Evolutionary conservation across 2,329 filamentous ascomycete species (phyloP), one percentile per base, ranked within the genome.

Genomic region (Madurella mycetomatis): DNA sequence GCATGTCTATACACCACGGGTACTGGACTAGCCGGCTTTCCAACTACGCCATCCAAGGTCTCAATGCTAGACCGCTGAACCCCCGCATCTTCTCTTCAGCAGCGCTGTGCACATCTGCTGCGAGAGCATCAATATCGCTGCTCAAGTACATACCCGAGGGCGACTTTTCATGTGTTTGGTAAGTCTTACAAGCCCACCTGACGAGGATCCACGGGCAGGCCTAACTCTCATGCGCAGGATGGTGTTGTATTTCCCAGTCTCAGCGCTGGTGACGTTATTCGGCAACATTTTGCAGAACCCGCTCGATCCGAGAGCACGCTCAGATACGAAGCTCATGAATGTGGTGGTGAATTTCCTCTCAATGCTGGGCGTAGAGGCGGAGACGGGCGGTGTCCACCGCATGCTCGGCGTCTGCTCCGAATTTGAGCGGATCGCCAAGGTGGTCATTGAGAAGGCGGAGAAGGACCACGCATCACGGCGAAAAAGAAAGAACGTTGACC

Each of bases 251-350:
- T 99, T 96, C 72, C 94, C 94, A 0, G 92, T 99, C 9, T 95
- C 94, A 0, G 89, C 94, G 1, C 81, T 97, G 4, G 91, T 99
- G 43, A 97, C 94, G 0, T 76, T 99, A 1, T 99, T 99, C 66
- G 92, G 92, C 55, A 96, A 97, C 65, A 95, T 97, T 45, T 73
- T 99, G 1, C 94, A 99, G 68, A 97, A 97, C 63, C 94, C 94
- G 0, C 83, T 92, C 55, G 94, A 99, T 66, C 84, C 88, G 1
- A 82, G 91, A 44, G 92, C 92, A 41, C 85, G 90, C 51, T 91
- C 91, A 1, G 94, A 99, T 68, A 84, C 94, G 15, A 87, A 88
- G 61, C 74, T 97, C 17, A 96, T 99, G 91, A 90, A 86, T 62
- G 79, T 92, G 8, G 94, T 99, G 1, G 92, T 97, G 52, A 91